phyloP scores from a whole-genome alignment of 768 basidiomycete genomes.

The Suillus cothurnatus region DNA sequence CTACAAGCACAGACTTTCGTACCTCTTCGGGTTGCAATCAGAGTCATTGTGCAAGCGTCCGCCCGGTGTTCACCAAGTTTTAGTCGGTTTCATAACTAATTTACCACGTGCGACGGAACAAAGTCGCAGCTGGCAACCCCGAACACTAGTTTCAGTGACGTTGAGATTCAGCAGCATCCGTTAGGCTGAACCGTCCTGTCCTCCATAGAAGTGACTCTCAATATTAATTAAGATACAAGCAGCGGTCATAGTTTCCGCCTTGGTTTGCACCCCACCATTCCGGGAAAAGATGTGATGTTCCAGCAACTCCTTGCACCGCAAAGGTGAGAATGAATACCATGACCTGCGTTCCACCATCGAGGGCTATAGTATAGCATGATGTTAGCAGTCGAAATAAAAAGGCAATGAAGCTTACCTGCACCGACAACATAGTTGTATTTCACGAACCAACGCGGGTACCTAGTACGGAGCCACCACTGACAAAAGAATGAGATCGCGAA shows the following conservation, averaged over 20 bases:
- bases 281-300: conserved; percentile 49
- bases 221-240: background rate
- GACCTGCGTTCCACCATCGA: conserved; percentile 47
- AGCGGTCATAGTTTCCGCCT: conserved; percentile 35
- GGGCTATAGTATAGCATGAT: conserved; percentile 21
- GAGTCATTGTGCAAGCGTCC: too few species aligned
- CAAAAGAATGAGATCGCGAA: conserved; percentile 33
- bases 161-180: too few species aligned
- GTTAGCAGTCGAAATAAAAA: background rate
- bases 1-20: too few species aligned
- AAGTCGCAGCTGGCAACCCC: too few species aligned
- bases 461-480: conserved; percentile 42
- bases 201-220: background rate
- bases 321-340: conserved; percentile 57
- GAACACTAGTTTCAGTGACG: too few species aligned
- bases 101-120: too few species aligned
- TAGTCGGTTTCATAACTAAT: too few species aligned
- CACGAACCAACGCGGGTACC: conserved; percentile 38
- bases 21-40: too few species aligned
- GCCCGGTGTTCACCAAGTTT: too few species aligned
- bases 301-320: conserved; percentile 53
- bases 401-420: conserved; percentile 41
- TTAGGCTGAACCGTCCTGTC: too few species aligned
- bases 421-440: conserved; percentile 39
- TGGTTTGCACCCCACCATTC: conserved; percentile 58